Percentiles rank a stretch among this genome's conserved stretches.
These are phyloP conservation scores for Eucalyptus regnans DNA, from an alignment of 345 rosid genomes.

Conservation along the genomic window DNA sequence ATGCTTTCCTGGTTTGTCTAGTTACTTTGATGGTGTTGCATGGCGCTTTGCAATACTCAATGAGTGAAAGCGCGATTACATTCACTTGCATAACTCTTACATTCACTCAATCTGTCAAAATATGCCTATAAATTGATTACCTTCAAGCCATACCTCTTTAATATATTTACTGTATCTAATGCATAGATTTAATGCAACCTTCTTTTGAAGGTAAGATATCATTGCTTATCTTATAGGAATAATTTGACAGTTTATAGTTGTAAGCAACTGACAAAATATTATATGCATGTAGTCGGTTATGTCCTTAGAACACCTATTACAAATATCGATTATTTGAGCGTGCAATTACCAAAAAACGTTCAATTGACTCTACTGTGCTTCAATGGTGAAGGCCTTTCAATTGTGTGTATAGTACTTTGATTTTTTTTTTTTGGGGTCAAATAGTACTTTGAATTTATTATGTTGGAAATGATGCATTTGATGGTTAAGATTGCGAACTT, in stretches of 20 bases:
- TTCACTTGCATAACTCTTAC: too few species aligned
- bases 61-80: too few species aligned
- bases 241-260: too few species aligned
- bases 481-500: not conserved
- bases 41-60: too few species aligned
- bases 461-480: not conserved
- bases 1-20: too few species aligned
- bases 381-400: conserved; percentile 27
- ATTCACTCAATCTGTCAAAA: fast-evolving
- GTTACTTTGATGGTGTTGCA: too few species aligned
- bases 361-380: conserved; percentile 57
- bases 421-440: too few species aligned
- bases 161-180: too few species aligned
- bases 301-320: conserved; percentile 67
- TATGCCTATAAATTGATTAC: too few species aligned
- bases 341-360: conserved; percentile 57
- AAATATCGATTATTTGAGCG: conserved; percentile 48
- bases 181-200: too few species aligned
- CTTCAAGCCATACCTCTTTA: too few species aligned
- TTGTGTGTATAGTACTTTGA: not conserved
- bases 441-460: not conserved
- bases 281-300: fast-evolving
- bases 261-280: fast-evolving
- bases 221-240: too few species aligned
- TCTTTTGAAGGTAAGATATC: fast-evolving